Evolutionary conservation across 2,329 filamentous ascomycete species (phyloP), one percentile per base, ranked within the genome.

Genomic region (Colletotrichum sojae): DNA sequence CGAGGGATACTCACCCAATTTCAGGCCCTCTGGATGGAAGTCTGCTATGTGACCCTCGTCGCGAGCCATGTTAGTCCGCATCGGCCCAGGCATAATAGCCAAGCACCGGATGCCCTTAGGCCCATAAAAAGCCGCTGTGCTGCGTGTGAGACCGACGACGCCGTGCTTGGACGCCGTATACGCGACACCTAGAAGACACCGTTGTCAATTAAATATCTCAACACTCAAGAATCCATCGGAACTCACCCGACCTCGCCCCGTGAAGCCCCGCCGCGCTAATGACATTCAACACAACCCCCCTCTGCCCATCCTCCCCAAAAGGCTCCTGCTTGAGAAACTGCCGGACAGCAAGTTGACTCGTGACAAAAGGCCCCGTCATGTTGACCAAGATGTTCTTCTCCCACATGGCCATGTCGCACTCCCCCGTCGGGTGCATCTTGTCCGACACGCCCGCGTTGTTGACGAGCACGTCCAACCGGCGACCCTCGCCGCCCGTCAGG

Each of bases 371-470:
- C 0, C 86, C 88, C 6, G 85, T 90, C 43, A 89, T 76, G 72
- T 90, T 90, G 69, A 90, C 78, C 13, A 80, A 81, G 43, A 91
- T 81, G 6, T 90, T 84, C 4, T 79, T 79, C 68, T 89, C 83
- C 87, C 87, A 90, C 2, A 82, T 73, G 1, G 76, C 77, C 67
- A 80, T 79, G 20, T 84, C 79, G 58, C 84, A 75, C 8, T 81
- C 80, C 16, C 84, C 88, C 0, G 84, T 85, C 0, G 86, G 83
- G 51, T 86, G 83, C 71, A 90, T 88, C 31, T 77, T 79, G 73
- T 90, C 88, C 79, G 88, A 86, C 64, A 90, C 81, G 22, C 84
- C 88, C 10, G 87, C 87, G 69, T 87, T 88, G 78, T 89, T 89
- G 73, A 90, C 76, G 5, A 90, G 78, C n/a, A 89, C 79, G 75